Evolutionary conservation across 768 basidiomycete genomes (phyloP), one percentile per base, ranked within the genome.

Genomic region (Lactarius psammicola): DNA sequence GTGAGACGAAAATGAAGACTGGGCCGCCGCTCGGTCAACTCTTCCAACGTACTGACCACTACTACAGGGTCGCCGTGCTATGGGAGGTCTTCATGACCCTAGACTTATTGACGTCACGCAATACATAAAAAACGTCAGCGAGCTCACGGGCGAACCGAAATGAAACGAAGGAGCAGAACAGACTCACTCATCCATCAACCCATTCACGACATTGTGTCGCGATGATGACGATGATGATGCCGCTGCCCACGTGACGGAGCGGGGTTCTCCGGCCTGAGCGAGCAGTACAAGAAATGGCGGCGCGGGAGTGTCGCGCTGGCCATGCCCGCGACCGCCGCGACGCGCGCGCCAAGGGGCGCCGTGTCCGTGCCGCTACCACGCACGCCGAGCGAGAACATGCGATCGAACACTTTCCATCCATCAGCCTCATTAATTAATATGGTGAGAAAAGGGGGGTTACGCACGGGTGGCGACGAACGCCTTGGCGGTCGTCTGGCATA

Each of bases 401-500:
- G 79, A 75, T 94, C 92, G 72, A 94, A 95, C 15, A 93, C 92
- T 94, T 44, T 23, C 44, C n/a, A 3, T 23, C 11, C 42, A 20
- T 46, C 9, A 2, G 3, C 4, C 17, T 5, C 20, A 9, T 3
- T 7, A 44, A 26, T 49, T 4, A 0, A 49, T 49, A 33, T 15
- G 59, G 8, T 36, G 56, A 33, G 56, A 40, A 63, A 26, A 62
- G 44, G 58, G 33, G 40, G 7, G 17, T 8, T 20, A 79, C 87
- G 65, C 71, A 95, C 94, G 78, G 33, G 91, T 92, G 9, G 91
- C 92, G 36, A 89, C 86, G 74, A 95, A 98, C 1, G 90, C 87
- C 71, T 93, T 94, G 6, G 95, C 95, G 58, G 89, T 90, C 10
- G 85, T 87, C 73, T 97, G 95, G 76, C 95, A 98, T 20, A 85